Base-by-base conservation (phyloP, 2,329 filamentous ascomycete species). In the Capronia epimyces region DNA sequence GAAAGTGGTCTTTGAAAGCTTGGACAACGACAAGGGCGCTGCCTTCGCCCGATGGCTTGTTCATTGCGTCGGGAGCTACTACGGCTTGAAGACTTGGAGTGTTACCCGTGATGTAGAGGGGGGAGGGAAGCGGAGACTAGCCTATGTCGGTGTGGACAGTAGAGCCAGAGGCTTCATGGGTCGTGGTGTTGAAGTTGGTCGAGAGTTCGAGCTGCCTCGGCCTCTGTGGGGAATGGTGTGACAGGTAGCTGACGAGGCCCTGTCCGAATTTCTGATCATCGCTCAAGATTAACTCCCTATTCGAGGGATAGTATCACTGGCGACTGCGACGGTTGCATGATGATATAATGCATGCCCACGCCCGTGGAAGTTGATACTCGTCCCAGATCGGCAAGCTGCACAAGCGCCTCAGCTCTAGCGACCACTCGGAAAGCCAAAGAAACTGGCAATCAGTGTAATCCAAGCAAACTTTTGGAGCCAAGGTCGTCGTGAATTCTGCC, bases 21-120 rank as follows among this genome's bases (percentile, higher is more conserved):
- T 84, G 27, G 86, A 82, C 13, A 82, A 86, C 50, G 89, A 90
- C 62, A 82, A 83, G 53, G 80, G 82, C 6, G 87, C 87, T 43
- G 80, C 84, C 3, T 96, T 95, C 72, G 89, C 87, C 84, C 86
- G 91, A 57, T 97, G 90, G 87, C 80, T 97, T 47, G 88, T 94
- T 1, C 90, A 97, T 69, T 86, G 87, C 51, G 90, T 97, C 57
- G 91, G 88, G 8, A 81, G 85, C 34, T 97, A 97, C 68, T 97
- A 97, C 65, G 90, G 89, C 39, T 77, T 96, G 50, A 80, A 83
- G 54, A 95, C 90, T 16, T 89, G 83, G 73, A 90, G 87, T 3
- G 80, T 91, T 53, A 60, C 57, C 15, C 51, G 44, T 34, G 49
- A 56, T 24, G 49, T 56, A 12, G 53, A 53, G 32, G 53, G 53